These are phyloP conservation scores for Aspergillus saccharolyticus DNA, from an alignment of 495 filamentous ascomycete species.

Conservation along the genomic window DNA sequence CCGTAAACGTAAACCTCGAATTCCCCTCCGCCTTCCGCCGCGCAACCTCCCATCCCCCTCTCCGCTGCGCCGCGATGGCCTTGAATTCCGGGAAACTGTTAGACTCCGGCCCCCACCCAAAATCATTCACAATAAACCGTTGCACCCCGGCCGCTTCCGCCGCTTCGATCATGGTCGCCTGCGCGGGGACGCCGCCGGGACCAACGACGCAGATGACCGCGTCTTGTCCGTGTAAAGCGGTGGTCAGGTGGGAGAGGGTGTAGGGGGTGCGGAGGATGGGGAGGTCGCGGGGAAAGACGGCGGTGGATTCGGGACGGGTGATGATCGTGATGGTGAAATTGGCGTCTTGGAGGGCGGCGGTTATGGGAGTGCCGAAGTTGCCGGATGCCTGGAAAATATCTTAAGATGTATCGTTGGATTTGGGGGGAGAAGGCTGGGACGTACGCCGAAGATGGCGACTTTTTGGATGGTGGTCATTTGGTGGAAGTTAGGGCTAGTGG, in stretches of 20 bases:
- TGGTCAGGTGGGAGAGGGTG: constrained; percentile 14
- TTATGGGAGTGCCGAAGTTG: constrained; percentile 32
- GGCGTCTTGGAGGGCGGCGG: constrained; percentile 25
- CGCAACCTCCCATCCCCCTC: constrained; percentile 4
- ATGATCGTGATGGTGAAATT: constrained; percentile 31
- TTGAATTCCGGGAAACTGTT: constrained; percentile 10
- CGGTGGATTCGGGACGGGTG: constrained; percentile 25
- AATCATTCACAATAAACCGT: constrained; percentile 41
- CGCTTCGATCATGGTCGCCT: constrained; percentile 51
- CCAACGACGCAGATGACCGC: constrained; percentile 52
- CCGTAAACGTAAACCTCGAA: constrained; percentile 7
- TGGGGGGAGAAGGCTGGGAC: background rate
- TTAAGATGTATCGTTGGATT: background rate
- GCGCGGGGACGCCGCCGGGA: constrained; percentile 26
- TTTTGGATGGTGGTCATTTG: background rate
- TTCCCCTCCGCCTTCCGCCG: constrained; percentile 4
- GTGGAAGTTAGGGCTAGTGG: background rate
- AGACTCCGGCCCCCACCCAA: constrained; percentile 18
- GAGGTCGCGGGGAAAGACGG: constrained; percentile 16
- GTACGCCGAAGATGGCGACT: background rate
- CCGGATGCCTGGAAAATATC: constrained; percentile 12
- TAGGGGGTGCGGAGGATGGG: constrained; percentile 8
- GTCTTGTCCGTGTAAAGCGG: constrained; percentile 50
- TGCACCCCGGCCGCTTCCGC: constrained; percentile 53
- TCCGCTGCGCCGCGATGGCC: constrained; percentile 2